These are phyloP conservation scores for Leccinum pachyderme DNA, from an alignment of 1,284 basidiomycete genomes.

Conservation along the genomic window DNA sequence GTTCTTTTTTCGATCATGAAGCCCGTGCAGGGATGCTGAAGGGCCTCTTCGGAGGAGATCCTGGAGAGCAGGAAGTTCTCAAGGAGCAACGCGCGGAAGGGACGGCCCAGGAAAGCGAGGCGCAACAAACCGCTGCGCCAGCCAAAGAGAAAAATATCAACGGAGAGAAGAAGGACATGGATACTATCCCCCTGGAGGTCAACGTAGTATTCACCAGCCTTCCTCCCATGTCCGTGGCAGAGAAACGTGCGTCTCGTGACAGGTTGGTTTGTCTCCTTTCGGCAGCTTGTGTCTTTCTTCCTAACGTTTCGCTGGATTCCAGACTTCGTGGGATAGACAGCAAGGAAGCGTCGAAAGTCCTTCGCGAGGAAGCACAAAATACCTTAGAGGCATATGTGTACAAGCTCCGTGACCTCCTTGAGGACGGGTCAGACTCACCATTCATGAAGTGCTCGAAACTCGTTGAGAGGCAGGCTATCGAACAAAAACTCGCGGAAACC, in stretches of 20 bases:
- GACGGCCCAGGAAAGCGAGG: slow-evolving; percentile 26
- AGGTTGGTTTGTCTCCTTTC: slow-evolving; percentile 42
- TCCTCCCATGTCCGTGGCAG: slow-evolving; percentile 67
- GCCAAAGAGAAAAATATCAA: slow-evolving; percentile 42
- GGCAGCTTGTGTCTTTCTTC: neutral
- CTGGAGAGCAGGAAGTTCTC: slow-evolving; percentile 27
- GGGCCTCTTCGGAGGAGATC: slow-evolving; percentile 72
- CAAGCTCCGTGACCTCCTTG: slow-evolving; percentile 80
- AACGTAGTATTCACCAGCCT: slow-evolving; percentile 61
- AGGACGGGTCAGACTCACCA: slow-evolving; percentile 62
- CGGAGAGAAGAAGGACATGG: slow-evolving; percentile 38
- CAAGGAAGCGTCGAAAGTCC: slow-evolving; percentile 74
- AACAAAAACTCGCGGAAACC: slow-evolving; percentile 65
- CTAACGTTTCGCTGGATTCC: slow-evolving; percentile 3
- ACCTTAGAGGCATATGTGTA: slow-evolving; percentile 92
- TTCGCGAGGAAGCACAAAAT: slow-evolving; percentile 90
- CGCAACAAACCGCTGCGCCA: slow-evolving; percentile 11
- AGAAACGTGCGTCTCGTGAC: slow-evolving; percentile 70
- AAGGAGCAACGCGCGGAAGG: slow-evolving; percentile 22
- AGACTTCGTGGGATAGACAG: slow-evolving; percentile 80
- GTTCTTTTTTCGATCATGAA: slow-evolving; percentile 11
- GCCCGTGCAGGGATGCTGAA: slow-evolving; percentile 69
- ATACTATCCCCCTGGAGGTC: slow-evolving; percentile 62
- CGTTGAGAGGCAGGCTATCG: slow-evolving; percentile 67
- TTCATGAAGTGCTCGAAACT: slow-evolving; percentile 79